Evolutionary conservation across 2,329 filamentous ascomycete species (phyloP).

Genomic region (Talaromyces sp.): DNA sequence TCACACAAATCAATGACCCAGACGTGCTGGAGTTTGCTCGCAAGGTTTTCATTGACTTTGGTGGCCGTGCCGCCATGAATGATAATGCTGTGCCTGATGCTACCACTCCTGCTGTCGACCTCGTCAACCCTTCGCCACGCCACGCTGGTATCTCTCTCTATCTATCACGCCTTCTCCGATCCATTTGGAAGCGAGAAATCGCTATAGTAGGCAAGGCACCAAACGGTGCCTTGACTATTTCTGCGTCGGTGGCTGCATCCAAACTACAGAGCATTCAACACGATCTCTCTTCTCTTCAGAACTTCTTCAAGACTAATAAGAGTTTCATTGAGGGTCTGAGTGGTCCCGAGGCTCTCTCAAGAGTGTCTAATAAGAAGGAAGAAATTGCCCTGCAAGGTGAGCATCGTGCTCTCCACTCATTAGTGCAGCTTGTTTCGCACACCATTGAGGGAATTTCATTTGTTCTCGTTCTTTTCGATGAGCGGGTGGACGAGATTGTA

Average conservation of each 20-base stretch:
- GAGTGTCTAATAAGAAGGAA: slow-evolving; percentile 79
- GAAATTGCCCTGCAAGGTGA: slow-evolving; percentile 92
- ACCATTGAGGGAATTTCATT: slow-evolving; percentile 98
- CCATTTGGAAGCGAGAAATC: slow-evolving; percentile 82
- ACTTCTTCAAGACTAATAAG: slow-evolving; percentile 85
- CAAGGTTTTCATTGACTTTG: slow-evolving; percentile 87
- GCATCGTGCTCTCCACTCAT: slow-evolving; percentile 84
- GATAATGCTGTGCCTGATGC: slow-evolving; percentile 70
- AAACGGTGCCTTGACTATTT: slow-evolving; percentile 64
- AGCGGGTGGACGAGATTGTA: slow-evolving; percentile 87
- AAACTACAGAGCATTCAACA: slow-evolving; percentile 80
- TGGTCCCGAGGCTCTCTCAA: slow-evolving; percentile 82
- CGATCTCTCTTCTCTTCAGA: slow-evolving; percentile 74
- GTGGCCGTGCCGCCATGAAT: slow-evolving; percentile 81
- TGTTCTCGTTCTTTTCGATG: slow-evolving; percentile 90
- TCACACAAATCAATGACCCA: slow-evolving; percentile 75
- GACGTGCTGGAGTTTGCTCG: slow-evolving; percentile 83
- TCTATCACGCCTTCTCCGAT: slow-evolving; percentile 81
- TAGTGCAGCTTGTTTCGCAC: slow-evolving; percentile 82
- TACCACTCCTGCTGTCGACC: slow-evolving; percentile 70
- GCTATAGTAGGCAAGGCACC: slow-evolving; percentile 60
- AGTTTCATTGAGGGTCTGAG: slow-evolving; percentile 90
- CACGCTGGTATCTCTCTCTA: slow-evolving; percentile 89
- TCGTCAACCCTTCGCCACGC: slow-evolving; percentile 82
- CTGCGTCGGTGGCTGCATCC: slow-evolving; percentile 64